Conservation (phyloP, 495 filamentous ascomycete genomes). For the Penicillium tannophilum region DNA sequence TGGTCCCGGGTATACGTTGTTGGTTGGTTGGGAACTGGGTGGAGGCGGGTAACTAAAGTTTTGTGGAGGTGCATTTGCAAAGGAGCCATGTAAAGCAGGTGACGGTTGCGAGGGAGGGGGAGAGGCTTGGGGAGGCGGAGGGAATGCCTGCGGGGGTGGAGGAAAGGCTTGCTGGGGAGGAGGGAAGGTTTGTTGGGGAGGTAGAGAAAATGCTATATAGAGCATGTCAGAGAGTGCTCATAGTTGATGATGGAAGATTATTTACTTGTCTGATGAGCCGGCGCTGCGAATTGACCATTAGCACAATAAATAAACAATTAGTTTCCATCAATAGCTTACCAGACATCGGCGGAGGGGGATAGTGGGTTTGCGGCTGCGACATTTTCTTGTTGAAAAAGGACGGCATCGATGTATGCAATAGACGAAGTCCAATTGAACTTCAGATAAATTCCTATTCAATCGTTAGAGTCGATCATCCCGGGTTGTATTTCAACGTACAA, state of each 20-base stretch:
- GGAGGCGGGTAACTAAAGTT: slow-evolving; percentile 44
- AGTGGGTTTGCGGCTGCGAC: slow-evolving; percentile 15
- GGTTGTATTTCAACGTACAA: not conserved
- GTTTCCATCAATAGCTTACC: slow-evolving; percentile 15
- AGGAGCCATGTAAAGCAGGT: slow-evolving; percentile 11
- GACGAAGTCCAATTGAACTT: not conserved
- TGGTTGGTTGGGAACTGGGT: slow-evolving; percentile 20
- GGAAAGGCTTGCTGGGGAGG: slow-evolving; percentile 11
- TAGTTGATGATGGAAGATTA: not conserved
- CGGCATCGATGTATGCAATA: not conserved
- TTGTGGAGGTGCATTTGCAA: slow-evolving; percentile 26
- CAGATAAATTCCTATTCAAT: not conserved
- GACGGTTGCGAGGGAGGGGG: not conserved
- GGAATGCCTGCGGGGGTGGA: not conserved
- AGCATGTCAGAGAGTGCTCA: not conserved
- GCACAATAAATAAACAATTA: not conserved
- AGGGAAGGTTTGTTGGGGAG: slow-evolving; percentile 11
- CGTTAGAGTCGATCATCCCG: not conserved
- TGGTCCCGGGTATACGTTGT: slow-evolving; percentile 18
- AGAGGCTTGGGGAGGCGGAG: not conserved
- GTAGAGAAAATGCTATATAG: slow-evolving; percentile 18
- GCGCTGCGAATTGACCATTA: slow-evolving; percentile 17
- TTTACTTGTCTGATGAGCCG: slow-evolving; percentile 28
- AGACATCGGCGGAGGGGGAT: slow-evolving; percentile 24
- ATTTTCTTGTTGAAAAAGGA: slow-evolving; percentile 1